phyloP scores from a whole-genome alignment of 257 asterid species.

The Catharanthus roseus region DNA sequence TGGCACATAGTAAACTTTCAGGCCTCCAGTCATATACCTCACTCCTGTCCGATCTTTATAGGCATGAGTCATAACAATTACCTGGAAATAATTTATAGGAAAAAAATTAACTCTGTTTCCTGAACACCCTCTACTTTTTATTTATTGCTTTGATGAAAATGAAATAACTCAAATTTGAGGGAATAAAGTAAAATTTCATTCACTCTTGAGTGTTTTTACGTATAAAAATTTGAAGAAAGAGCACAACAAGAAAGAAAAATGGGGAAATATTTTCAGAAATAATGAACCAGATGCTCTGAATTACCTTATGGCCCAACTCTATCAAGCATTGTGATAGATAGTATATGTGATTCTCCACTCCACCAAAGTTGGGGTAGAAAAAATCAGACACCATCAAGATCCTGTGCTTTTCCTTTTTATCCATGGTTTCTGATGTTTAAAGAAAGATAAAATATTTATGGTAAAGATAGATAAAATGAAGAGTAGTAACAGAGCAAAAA shows the following conservation, averaged over 20 bases:
- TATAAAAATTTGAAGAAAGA: background rate
- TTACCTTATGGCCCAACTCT: conserved; percentile 87
- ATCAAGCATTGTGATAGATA: conserved; percentile 86
- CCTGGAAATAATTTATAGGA: conserved; percentile 37
- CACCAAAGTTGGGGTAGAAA: conserved; percentile 93
- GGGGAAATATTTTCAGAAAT: background rate
- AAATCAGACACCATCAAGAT: conserved; percentile 89
- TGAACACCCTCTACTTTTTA: background rate
- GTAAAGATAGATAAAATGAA: background rate
- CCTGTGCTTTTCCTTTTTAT: conserved; percentile 43
- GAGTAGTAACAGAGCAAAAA: background rate
- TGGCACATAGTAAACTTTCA: conserved; percentile 89
- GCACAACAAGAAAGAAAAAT: conserved; percentile 5
- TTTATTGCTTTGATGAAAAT: background rate
- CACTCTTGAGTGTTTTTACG: background rate
- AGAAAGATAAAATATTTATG: background rate
- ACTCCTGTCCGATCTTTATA: conserved; percentile 85
- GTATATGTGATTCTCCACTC: conserved; percentile 94
- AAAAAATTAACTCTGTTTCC: background rate
- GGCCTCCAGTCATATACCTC: conserved; percentile 86
- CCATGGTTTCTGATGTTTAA: conserved; percentile 31
- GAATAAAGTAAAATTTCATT: background rate
- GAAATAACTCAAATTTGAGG: background rate
- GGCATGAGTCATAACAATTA: conserved; percentile 92
- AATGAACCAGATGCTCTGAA: background rate